Evolutionary conservation across 495 filamentous ascomycete genomes (phyloP).

Genomic region (Penicillium ucsense): DNA sequence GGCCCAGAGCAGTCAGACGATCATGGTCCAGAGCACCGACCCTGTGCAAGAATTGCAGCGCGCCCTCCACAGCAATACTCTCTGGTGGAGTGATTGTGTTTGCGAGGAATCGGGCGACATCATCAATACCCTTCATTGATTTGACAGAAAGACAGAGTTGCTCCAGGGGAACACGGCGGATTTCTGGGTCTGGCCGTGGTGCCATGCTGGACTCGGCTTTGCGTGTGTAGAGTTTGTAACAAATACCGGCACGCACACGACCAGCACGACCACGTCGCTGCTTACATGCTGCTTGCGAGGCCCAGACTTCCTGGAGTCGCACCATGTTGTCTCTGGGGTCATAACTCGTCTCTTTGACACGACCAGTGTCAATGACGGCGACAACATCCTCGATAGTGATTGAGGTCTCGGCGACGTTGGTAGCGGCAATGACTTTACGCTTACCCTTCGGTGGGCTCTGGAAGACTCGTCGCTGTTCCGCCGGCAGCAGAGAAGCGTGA

Average conservation of each 20-base stretch:
- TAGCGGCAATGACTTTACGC: conserved; percentile 86
- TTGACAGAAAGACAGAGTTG: conserved; percentile 90
- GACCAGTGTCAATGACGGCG: conserved; percentile 89
- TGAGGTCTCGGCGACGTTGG: conserved; percentile 95
- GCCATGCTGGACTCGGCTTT: conserved; percentile 80
- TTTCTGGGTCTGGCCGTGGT: conserved; percentile 85
- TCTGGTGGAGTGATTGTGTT: conserved; percentile 84
- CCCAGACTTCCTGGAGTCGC: conserved; percentile 89
- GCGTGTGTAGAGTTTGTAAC: conserved; percentile 91
- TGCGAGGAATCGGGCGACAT: conserved; percentile 71
- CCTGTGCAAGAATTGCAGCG: conserved; percentile 62
- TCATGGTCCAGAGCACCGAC: conserved; percentile 84
- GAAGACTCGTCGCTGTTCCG: conserved; percentile 83
- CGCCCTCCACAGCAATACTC: conserved; percentile 72
- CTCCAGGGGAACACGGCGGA: conserved; percentile 84
- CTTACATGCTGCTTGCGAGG: conserved; percentile 88
- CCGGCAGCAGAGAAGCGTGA: conserved; percentile 81
- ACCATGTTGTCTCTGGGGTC: conserved; percentile 91
- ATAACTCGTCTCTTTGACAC: conserved; percentile 93
- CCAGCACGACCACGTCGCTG: conserved; percentile 93
- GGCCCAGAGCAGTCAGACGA: conserved; percentile 78
- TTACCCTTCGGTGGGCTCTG: conserved; percentile 62
- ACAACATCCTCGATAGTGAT: conserved; percentile 98
- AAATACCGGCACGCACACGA: conserved; percentile 78
- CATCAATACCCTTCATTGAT: conserved; percentile 75